Evolutionary conservation across 371 early-diverging fungal species (phyloP).

Genomic region (Mortierella sp.): DNA sequence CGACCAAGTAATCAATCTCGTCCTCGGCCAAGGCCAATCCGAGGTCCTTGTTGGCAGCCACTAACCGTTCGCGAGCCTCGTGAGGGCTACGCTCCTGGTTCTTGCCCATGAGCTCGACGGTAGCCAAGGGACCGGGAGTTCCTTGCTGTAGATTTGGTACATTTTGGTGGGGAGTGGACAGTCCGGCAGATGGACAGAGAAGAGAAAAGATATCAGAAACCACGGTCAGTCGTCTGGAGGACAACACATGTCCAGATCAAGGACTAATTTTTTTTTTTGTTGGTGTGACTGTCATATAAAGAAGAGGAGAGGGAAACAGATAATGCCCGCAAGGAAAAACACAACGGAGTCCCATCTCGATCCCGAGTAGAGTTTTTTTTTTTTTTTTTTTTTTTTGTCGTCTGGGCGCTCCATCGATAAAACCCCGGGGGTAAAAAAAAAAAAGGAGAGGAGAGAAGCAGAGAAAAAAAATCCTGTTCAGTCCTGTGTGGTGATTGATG

Average conservation of each 20-base stretch:
- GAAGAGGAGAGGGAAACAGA: background rate
- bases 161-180: background rate
- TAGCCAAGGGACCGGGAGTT: constrained; percentile 78
- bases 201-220: too few species aligned
- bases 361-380: too few species aligned
- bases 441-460: too few species aligned
- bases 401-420: background rate
- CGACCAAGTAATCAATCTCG: constrained; percentile 94
- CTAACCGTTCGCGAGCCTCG: constrained; percentile 72
- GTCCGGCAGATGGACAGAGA: too few species aligned
- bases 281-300: background rate
- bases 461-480: too few species aligned
- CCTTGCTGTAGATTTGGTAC: constrained; percentile 55
- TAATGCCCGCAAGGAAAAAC: background rate
- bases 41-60: constrained; percentile 84
- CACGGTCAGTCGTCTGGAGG: too few species aligned
- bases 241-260: too few species aligned
- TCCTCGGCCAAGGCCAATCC: constrained; percentile 94
- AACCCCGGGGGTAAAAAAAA: background rate
- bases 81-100: constrained; percentile 51
- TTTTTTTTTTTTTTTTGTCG: background rate
- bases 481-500: too few species aligned
- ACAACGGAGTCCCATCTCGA: background rate
- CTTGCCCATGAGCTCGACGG: constrained; percentile 68
- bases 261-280: too few species aligned